These are phyloP conservation scores for Hydrangea macrophylla DNA, from an alignment of 148 eudicot species.

Conservation along the genomic window DNA sequence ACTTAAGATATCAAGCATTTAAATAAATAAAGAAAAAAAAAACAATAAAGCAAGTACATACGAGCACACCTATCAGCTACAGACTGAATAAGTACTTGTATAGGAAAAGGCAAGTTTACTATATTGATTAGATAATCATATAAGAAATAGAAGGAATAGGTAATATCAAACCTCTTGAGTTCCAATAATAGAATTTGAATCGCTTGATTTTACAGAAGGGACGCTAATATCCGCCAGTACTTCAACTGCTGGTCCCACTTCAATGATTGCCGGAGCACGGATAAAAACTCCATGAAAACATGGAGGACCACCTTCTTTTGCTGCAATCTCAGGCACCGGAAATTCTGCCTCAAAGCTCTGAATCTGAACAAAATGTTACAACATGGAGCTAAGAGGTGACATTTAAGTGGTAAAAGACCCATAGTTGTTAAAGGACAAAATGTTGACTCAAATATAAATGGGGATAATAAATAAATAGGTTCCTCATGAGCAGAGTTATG, in stretches of 20 bases:
- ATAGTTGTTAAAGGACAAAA: not conserved
- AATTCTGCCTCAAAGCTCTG: slow-evolving; percentile 95
- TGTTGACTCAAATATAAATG: not conserved
- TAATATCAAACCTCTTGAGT: slow-evolving; percentile 57
- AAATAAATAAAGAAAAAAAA: not conserved
- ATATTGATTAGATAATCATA: not conserved
- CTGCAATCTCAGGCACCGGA: slow-evolving; percentile 63
- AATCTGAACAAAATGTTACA: slow-evolving; percentile 35
- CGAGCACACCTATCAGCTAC: not conserved
- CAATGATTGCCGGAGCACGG: slow-evolving; percentile 93
- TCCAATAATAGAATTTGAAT: slow-evolving; percentile 25
- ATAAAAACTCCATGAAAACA: slow-evolving; percentile 83
- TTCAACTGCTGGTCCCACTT: slow-evolving; percentile 86
- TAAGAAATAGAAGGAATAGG: not conserved
- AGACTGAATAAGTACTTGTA: not conserved
- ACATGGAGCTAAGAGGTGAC: not conserved
- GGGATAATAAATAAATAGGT: not conserved
- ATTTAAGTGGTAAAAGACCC: not conserved
- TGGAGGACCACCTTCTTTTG: slow-evolving; percentile 81
- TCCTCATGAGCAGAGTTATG: not conserved
- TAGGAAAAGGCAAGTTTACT: not conserved
- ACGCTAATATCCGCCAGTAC: slow-evolving; percentile 70
- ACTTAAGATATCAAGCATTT: too few species aligned
- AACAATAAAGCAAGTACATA: not conserved
- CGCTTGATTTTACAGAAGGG: slow-evolving; percentile 34